phyloP scores from a whole-genome alignment of 75 land plant genomes.

The Adiantum capillusveneris region DNA sequence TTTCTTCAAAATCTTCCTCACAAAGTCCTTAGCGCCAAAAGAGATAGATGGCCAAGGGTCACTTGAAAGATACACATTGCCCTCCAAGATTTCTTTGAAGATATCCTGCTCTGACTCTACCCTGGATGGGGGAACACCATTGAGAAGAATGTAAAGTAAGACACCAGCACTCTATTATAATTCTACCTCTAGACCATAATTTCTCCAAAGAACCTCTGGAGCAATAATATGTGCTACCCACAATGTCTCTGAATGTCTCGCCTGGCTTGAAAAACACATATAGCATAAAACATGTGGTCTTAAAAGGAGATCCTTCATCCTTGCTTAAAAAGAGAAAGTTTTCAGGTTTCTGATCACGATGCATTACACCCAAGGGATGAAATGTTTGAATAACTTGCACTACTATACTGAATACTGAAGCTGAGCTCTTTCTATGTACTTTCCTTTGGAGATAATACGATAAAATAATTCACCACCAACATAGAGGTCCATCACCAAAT shows the following conservation, averaged over 20 bases:
- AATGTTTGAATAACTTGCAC: conserved; percentile 73
- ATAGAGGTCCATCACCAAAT: conserved; percentile 84
- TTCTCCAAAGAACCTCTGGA: conserved; percentile 18
- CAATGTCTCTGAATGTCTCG: conserved; percentile 12
- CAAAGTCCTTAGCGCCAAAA: too few relatives aligned
- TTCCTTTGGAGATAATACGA: conserved; percentile 76
- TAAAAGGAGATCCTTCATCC: conserved; percentile 64
- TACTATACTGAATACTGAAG: conserved; percentile 49
- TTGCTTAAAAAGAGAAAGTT: conserved; percentile 56
- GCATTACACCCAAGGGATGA: conserved; percentile 85
- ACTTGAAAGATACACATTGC: too few relatives aligned
- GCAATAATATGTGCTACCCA: conserved; percentile 25
- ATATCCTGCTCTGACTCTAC: neutral
- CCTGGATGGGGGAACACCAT: conserved; percentile 20
- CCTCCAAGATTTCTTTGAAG: too few relatives aligned
- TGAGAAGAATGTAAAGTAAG: conserved; percentile 21
- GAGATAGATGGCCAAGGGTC: too few relatives aligned
- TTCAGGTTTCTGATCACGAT: conserved; percentile 88
- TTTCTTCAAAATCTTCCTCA: too few relatives aligned
- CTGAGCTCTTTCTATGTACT: conserved; percentile 78
- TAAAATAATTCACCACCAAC: conserved; percentile 93
- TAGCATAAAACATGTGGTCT: conserved; percentile 85
- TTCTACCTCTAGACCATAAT: conserved; percentile 18
- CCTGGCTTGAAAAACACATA: conserved; percentile 92
- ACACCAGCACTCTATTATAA: conserved; percentile 22